Evolutionary conservation across 1,139 yeast genomes (phyloP), one percentile per base, ranked within the genome.

Genomic region (Pichia sp.): DNA sequence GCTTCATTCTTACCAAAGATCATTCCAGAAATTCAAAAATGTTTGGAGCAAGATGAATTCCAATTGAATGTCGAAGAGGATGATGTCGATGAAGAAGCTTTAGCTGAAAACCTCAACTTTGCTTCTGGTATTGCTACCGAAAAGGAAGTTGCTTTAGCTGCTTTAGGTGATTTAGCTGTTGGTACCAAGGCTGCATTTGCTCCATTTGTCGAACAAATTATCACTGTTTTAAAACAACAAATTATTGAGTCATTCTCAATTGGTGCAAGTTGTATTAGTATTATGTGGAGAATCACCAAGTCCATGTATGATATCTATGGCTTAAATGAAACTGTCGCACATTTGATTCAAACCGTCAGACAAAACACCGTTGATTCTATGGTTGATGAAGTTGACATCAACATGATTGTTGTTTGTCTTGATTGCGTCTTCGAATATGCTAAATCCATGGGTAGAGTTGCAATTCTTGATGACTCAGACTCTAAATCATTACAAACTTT

Each of bases 101-200:
- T 81, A 53, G 79, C 76, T 49, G 81, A 81, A 58, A 82, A 82
- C 54, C 74, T 85, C 62, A 82, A 85, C 56, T 90, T 90, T 54
- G 88, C 88, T 72, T 85, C 96, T 43, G 97, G 96, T 71, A 81
- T 92, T 59, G 87, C 97, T 53, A 84, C 86, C 59, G 98, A 92
- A 70, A 92, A 92, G 70, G 98, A 92, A 71, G 88, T 86, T 57
- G 96, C 97, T n/a, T 77, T 94, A 40, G 94, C 90, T 60, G 95
- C 97, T 27, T 70, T 92, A 56, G 82, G 88, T 41, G 97, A 92
- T 60, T 76, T 92, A 61, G 95, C 96, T 50, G 66, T 75, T 49
- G 95, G 95, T 54, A 83, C 95, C 43, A 87, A 88, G 57, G 79
- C 77, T 52, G 80, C 79, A 45, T 88, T 92, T 67, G 77, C 79